Evolutionary conservation across 208 protist genomes (phyloP).

Genomic region (Wallacemonas sp.): DNA sequence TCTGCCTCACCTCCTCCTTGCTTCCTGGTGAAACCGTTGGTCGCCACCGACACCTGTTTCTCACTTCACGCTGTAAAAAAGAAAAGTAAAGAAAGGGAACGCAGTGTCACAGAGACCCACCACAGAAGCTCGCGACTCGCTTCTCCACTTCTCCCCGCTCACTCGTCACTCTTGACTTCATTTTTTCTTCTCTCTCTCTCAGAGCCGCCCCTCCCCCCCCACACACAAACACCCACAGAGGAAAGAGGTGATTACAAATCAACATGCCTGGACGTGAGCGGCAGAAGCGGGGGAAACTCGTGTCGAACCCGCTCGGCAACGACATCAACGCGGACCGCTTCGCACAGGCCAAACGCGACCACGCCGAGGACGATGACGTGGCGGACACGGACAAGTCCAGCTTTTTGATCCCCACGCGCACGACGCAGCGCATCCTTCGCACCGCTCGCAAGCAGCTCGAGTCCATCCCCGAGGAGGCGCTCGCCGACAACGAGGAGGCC

Average conservation of each 20-base stretch:
- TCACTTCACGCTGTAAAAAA: no score
- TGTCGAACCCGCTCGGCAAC: conserved; percentile 72
- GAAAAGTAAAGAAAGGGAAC: no score
- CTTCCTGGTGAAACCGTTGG: no score
- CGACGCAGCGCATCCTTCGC: conserved; percentile 74
- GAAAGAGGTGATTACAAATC: neutral
- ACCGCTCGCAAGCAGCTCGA: conserved; percentile 76
- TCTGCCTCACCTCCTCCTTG: no score
- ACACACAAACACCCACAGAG: conserved; percentile 3
- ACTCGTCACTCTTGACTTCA: no score
- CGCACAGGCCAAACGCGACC: conserved; percentile 23
- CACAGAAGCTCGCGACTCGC: no score
- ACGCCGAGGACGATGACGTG: conserved; percentile 18
- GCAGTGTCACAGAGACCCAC: no score
- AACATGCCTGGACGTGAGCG: conserved; percentile 37
- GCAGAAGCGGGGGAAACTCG: conserved; percentile 38
- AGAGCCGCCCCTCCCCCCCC: neutral
- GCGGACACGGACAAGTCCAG: conserved; percentile 37
- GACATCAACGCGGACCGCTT: conserved; percentile 82
- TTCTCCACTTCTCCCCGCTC: no score
- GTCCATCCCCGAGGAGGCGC: conserved; percentile 43
- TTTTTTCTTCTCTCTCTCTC: no score
- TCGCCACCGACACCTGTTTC: no score
- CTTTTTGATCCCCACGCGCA: conserved; percentile 72
- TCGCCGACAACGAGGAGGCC: conserved; percentile 14